Evolutionary conservation across 2,329 filamentous ascomycete species (phyloP), one percentile per base, ranked within the genome.

Genomic region (Diatrype stigma): DNA sequence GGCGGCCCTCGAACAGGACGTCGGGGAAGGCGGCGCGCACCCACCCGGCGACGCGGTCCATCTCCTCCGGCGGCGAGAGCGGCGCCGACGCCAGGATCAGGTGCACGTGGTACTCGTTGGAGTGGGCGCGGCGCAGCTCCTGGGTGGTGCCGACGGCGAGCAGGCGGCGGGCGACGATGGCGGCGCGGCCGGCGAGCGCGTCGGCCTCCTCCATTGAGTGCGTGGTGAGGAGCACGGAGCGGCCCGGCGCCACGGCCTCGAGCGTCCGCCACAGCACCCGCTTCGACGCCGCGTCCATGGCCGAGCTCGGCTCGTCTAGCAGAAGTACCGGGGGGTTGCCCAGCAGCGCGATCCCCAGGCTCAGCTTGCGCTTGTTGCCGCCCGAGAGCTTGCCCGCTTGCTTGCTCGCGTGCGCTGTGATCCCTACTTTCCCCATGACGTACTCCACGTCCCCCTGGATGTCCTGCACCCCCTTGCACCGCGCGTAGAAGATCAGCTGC

Each of bases 121-220:
- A 57, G 30, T 65, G 60, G 1, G 51, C 49, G 54, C 55, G 59
- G 40, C 60, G 56, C 49, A 64, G 52, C 19, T 56, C 56, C 51
- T 60, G 55, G 3, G 62, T 62, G 28, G 56, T 54, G 10, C 62
- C 61, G 22, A 64, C 55, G 17, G 62, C 61, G 16, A 63, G 55
- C 30, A 64, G 51, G 10, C 56, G 46, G 23, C 48, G 44, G 2
- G 61, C 57, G 11, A 63, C 42, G 51, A 90, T 89, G 8, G 84
- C 86, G 0, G 84, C 86, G 6, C 85, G 74, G 21, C 80, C 82
- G 0, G 88, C 87, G 2, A 92, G 73, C 1, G 86, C 86, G 58
- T 90, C 86, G 1, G 88, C 88, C 66, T 92, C 89, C 63, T 92
- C 87, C 87, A 92, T 91, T 11, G 79, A 85, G 64, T 92, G 88